phyloP scores from a whole-genome alignment of 306 rosid species.

The Inga leiocalycina region DNA sequence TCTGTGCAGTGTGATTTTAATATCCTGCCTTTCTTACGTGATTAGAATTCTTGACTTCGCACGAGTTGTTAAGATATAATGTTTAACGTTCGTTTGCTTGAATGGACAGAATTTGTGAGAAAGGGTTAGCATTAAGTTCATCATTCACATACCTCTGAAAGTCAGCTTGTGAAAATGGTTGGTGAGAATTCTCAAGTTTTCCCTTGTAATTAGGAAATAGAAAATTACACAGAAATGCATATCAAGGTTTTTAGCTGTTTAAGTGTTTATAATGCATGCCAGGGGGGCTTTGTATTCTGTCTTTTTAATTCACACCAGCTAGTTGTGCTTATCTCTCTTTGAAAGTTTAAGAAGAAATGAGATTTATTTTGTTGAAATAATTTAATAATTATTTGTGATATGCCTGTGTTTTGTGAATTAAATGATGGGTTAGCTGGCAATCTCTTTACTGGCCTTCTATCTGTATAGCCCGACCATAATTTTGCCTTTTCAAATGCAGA shows the following conservation, averaged over 20 bases:
- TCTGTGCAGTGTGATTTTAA: not conserved
- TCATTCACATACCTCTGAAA: not conserved
- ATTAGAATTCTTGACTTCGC: not conserved
- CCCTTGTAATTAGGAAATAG: not conserved
- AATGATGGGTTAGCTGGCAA: constrained; percentile 3
- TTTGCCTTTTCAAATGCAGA: constrained; percentile 42
- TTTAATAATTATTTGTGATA: not conserved
- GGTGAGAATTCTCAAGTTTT: not conserved
- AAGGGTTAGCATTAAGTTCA: not conserved
- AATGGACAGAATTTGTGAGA: not conserved
- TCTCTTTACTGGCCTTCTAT: constrained; percentile 16
- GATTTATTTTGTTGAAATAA: not conserved
- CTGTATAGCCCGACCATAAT: constrained; percentile 23
- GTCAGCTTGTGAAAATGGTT: constrained; percentile 5
- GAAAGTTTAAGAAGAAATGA: not conserved
- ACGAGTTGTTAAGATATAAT: not conserved
- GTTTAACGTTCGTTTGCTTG: not conserved
- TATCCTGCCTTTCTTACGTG: not conserved
- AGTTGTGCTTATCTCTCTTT: not conserved
- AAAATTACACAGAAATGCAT: constrained; percentile 9
- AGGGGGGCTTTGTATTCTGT: constrained; percentile 3
- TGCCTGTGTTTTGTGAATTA: not conserved
- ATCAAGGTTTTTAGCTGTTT: not conserved
- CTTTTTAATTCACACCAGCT: not conserved
- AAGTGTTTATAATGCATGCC: not conserved